Percentiles rank a stretch among this genome's conserved stretches.
phyloP scores from a whole-genome alignment of 1,139 yeast species.

The Pichia sp. region DNA sequence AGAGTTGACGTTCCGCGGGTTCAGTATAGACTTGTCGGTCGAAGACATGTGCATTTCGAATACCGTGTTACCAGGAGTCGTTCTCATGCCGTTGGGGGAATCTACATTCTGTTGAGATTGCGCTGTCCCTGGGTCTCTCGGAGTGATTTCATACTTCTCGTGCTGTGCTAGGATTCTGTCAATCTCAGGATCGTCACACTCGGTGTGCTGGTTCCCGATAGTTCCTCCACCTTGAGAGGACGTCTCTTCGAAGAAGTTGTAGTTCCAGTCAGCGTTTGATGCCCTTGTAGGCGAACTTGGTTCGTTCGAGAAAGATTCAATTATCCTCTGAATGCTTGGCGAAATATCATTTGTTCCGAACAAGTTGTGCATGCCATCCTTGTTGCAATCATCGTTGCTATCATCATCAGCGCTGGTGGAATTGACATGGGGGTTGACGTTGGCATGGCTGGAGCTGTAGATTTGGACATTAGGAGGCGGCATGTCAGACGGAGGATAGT shows the following conservation, averaged over 20 bases:
- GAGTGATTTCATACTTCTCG: conserved; percentile 27
- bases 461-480: conserved; percentile 13
- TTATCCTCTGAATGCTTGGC: conserved; percentile 31
- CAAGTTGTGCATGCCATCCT: not conserved
- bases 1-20: not conserved
- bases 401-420: not conserved
- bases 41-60: conserved; percentile 2
- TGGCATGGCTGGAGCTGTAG: not conserved
- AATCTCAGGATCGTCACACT: conserved; percentile 25
- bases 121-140: conserved; percentile 29
- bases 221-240: conserved; percentile 18
- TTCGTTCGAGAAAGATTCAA: conserved; percentile 29
- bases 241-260: conserved; percentile 25
- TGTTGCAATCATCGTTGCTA: not conserved
- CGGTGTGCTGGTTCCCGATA: conserved; percentile 7
- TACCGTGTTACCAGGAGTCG: conserved; percentile 1
- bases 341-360: conserved; percentile 23
- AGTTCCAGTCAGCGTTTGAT: conserved; percentile 28
- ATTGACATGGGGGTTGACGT: not conserved
- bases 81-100: conserved; percentile 11
- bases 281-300: conserved; percentile 28
- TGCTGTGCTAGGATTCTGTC: conserved; percentile 18
- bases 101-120: conserved; percentile 16
- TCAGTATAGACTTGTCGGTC: not conserved
- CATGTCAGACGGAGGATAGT: conserved; percentile 17